These are phyloP conservation scores for Phytopythium mirpurense DNA, from an alignment of 352 stramenopile species.

Conservation along the genomic window DNA sequence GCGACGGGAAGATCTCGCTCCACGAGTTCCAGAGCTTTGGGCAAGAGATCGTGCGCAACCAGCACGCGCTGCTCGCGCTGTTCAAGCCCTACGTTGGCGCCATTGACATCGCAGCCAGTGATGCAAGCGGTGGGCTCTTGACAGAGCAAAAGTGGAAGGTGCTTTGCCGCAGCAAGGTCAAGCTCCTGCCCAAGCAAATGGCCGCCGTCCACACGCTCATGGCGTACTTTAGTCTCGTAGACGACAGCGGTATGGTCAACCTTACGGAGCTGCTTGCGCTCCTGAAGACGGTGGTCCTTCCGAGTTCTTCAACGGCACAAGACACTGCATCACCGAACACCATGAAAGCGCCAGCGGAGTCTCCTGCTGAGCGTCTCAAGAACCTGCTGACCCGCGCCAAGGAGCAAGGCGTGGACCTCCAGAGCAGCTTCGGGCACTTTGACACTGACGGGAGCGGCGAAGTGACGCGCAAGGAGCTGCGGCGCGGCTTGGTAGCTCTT, in stretches of 20 bases:
- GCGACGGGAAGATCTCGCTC: constrained; percentile 49
- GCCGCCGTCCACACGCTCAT: constrained; percentile 16
- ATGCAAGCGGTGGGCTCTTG: constrained; percentile 2
- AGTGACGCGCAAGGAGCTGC: constrained; percentile 54
- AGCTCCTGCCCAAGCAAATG: constrained; percentile 17
- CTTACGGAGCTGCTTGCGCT: constrained; percentile 23
- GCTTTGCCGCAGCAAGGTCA: constrained; percentile 28
- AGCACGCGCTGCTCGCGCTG: constrained; percentile 17
- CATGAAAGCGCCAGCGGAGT: constrained; percentile 4
- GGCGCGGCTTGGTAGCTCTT: constrained; percentile 36
- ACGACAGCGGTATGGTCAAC: constrained; percentile 19
- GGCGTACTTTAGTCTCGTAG: constrained; percentile 21
- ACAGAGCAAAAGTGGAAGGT: constrained; percentile 21
- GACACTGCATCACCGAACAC: neutral
- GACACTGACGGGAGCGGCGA: constrained; percentile 54
- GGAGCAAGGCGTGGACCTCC: constrained; percentile 36
- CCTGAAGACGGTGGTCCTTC: constrained; percentile 11
- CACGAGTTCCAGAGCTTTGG: constrained; percentile 61
- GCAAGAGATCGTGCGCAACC: constrained; percentile 27
- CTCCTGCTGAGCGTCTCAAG: constrained; percentile 11
- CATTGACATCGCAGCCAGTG: constrained; percentile 8
- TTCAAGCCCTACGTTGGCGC: constrained; percentile 20
- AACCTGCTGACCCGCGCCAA: constrained; percentile 28
- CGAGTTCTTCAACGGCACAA: neutral
- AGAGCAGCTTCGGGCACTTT: constrained; percentile 60